phyloP scores from a whole-genome alignment of 176 grass and related monocot genomes.

The Eragrostis curvula region DNA sequence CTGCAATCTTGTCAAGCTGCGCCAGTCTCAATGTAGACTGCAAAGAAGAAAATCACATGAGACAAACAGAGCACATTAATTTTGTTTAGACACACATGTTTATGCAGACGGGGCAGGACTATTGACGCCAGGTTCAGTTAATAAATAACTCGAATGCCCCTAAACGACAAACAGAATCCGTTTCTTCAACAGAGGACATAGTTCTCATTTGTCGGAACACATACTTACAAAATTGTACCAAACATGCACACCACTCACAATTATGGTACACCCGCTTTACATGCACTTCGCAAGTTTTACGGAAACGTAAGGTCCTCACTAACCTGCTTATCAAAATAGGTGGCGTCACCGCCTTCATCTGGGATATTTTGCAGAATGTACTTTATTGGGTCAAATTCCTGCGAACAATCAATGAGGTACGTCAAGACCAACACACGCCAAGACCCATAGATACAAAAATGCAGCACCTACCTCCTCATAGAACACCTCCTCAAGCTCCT shows the following conservation, averaged over 20 bases:
- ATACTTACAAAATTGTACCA: slow-evolving; percentile 8
- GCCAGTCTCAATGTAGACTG: slow-evolving; percentile 93
- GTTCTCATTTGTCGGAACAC: not conserved
- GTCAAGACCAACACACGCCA: not conserved
- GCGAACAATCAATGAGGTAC: slow-evolving; percentile 27
- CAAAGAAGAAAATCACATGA: slow-evolving; percentile 37
- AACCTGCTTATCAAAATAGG: slow-evolving; percentile 98
- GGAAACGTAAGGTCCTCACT: slow-evolving; percentile 23
- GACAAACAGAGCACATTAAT: not conserved
- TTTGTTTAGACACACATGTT: slow-evolving; percentile 14
- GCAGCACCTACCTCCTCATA: slow-evolving; percentile 81
- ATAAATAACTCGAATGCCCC: slow-evolving; percentile 25
- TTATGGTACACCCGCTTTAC: slow-evolving; percentile 7
- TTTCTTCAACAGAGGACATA: slow-evolving; percentile 14
- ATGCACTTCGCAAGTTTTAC: not conserved
- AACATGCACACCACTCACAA: slow-evolving; percentile 30
- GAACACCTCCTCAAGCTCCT: slow-evolving; percentile 89
- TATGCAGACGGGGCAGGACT: slow-evolving; percentile 5
- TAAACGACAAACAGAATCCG: not conserved
- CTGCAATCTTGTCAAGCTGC: slow-evolving; percentile 94
- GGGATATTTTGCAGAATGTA: slow-evolving; percentile 83
- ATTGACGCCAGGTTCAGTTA: slow-evolving; percentile 18
- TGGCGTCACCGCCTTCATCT: slow-evolving; percentile 60
- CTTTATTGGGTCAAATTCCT: slow-evolving; percentile 96
- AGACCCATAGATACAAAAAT: not conserved